Conservation (phyloP, 306 rosid genomes). For the Adenanthera pavonina region DNA sequence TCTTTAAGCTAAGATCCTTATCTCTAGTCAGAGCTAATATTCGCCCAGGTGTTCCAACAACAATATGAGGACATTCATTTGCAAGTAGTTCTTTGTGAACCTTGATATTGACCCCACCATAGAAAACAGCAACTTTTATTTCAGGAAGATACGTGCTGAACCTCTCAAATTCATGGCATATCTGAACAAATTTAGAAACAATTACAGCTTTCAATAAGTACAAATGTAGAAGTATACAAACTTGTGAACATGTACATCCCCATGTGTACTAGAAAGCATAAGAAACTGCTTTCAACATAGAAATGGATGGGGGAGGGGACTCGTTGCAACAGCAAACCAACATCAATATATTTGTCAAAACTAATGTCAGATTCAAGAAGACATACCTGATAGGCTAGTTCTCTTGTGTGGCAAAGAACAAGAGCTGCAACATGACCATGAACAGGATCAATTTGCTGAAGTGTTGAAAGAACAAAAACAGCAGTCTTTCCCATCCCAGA, state of each 20-base stretch:
- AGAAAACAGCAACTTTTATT: slow-evolving; percentile 66
- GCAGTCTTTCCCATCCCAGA: slow-evolving; percentile 86
- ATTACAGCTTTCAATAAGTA: slow-evolving; percentile 18
- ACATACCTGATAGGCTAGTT: slow-evolving; percentile 73
- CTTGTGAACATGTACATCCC: background rate
- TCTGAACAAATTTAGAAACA: slow-evolving; percentile 46
- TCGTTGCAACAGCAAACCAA: slow-evolving; percentile 6
- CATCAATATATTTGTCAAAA: slow-evolving; percentile 20
- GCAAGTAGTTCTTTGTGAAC: slow-evolving; percentile 71
- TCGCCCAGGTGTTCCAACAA: slow-evolving; percentile 88
- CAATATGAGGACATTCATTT: slow-evolving; percentile 80
- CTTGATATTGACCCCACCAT: slow-evolving; percentile 72
- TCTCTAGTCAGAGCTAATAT: slow-evolving; percentile 71
- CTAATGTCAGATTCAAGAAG: background rate
- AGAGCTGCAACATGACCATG: slow-evolving; percentile 79
- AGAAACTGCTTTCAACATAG: background rate
- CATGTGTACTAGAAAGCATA: background rate
- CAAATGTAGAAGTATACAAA: background rate
- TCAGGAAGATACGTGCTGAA: slow-evolving; percentile 74
- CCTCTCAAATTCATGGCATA: slow-evolving; percentile 77
- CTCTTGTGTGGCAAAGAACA: slow-evolving; percentile 79
- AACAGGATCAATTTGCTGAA: slow-evolving; percentile 79
- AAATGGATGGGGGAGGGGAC: background rate
- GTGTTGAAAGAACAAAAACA: slow-evolving; percentile 71
- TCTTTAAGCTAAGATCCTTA: slow-evolving; percentile 75